Percentiles rank a stretch among this genome's conserved stretches.
Evolutionary conservation across 768 basidiomycete species (phyloP).

Genomic region (Amanita thiersii): DNA sequence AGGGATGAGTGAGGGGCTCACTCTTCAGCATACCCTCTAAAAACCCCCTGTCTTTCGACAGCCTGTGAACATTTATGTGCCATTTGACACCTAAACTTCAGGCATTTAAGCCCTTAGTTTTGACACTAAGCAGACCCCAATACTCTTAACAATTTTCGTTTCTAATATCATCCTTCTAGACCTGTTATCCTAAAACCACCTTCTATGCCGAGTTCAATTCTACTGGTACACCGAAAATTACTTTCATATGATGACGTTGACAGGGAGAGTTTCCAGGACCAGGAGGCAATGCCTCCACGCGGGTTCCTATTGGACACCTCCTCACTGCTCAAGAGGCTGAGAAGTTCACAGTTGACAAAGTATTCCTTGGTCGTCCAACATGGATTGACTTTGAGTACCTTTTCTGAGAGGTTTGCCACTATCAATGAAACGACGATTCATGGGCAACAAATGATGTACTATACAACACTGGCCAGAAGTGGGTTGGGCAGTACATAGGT

Average conservation of each 20-base stretch:
- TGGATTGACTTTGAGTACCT: constrained; percentile 52
- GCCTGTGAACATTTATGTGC: no score
- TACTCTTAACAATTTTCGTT: constrained; percentile 1
- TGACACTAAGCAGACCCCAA: no score
- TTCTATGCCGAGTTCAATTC: constrained; percentile 55
- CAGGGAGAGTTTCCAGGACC: constrained; percentile 29
- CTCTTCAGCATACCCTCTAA: no score
- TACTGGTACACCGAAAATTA: constrained; percentile 32
- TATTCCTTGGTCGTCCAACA: constrained; percentile 39
- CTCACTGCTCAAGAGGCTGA: constrained; percentile 30
- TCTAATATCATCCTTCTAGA: constrained; percentile 16
- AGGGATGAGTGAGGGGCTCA: no score
- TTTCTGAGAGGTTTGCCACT: constrained; percentile 17
- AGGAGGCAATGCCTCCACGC: constrained; percentile 37
- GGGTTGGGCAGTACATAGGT: no score
- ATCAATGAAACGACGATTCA: no score
- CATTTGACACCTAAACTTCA: no score
- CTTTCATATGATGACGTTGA: no score
- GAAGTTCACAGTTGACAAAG: constrained; percentile 35
- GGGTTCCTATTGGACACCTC: constrained; percentile 39
- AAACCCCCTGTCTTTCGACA: no score
- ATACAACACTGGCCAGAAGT: no score
- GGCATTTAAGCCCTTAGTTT: no score
- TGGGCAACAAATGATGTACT: no score
- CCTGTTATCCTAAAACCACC: constrained; percentile 40